A percentile compares a stretch with the other conserved stretches of the same genome.
Evolutionary conservation across 768 basidiomycete species (phyloP).

Genomic region (Termitomyces sp.): DNA sequence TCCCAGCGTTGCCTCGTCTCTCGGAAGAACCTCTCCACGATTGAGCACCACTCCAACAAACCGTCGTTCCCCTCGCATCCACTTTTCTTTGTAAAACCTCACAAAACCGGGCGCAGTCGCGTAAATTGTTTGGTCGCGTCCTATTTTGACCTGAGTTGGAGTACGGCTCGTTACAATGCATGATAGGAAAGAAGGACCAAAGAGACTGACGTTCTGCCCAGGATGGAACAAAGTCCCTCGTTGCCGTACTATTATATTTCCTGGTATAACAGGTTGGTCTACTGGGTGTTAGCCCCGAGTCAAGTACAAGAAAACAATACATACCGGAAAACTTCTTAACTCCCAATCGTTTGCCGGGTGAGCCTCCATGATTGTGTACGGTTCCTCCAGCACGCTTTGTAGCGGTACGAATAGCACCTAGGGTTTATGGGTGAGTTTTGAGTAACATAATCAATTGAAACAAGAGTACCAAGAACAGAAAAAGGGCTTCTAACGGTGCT

Average conservation of each 20-base stretch:
- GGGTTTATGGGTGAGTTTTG: constrained; percentile 19
- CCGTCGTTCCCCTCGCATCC: constrained; percentile 66
- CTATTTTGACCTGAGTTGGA: constrained; percentile 71
- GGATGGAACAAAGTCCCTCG: constrained; percentile 90
- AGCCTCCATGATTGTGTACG: constrained; percentile 88
- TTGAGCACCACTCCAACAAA: constrained; percentile 82
- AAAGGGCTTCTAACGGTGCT: constrained; percentile 41
- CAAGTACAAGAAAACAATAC: background rate
- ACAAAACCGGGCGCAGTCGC: constrained; percentile 88
- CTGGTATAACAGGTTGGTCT: constrained; percentile 92
- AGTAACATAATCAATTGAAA: background rate
- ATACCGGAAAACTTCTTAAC: constrained; percentile 95
- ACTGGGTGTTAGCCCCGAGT: background rate
- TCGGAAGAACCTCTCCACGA: constrained; percentile 80
- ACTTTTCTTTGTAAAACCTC: constrained; percentile 86
- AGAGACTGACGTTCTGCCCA: constrained; percentile 75
- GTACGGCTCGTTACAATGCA: constrained; percentile 1
- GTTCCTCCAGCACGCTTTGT: constrained; percentile 97
- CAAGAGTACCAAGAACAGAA: constrained; percentile 33
- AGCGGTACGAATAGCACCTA: constrained; percentile 80
- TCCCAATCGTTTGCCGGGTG: constrained; percentile 89
- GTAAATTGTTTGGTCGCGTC: constrained; percentile 92
- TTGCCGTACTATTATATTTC: constrained; percentile 95
- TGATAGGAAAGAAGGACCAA: background rate
- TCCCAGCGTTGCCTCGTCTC: constrained; percentile 67